Conservation (phyloP, 805 yeast genomes). For the Pichia occidentalis region DNA sequence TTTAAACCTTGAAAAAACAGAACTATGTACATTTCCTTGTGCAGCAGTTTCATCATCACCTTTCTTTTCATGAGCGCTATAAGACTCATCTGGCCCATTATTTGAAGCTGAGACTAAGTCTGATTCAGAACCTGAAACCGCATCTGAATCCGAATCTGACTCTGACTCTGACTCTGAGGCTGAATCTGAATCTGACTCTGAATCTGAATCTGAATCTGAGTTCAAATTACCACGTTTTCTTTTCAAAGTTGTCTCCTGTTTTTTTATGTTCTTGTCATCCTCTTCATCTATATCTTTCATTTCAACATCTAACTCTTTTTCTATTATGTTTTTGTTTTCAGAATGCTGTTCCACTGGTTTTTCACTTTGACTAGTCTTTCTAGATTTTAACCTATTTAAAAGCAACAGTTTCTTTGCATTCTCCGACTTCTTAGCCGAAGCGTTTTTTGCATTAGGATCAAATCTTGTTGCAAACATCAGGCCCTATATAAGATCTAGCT, state of each 20-base stretch:
- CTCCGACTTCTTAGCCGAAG: constrained; percentile 32
- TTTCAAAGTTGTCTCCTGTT: constrained; percentile 13
- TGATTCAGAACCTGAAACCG: too few species aligned
- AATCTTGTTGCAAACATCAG: constrained; percentile 63
- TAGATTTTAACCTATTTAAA: constrained; percentile 33
- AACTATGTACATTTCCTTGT: constrained; percentile 33
- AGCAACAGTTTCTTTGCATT: constrained; percentile 25
- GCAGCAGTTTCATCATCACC: constrained; percentile 10
- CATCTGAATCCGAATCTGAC: constrained; percentile 1
- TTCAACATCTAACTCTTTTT: constrained; percentile 11
- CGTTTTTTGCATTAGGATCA: constrained; percentile 37
- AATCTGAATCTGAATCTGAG: constrained; percentile 5
- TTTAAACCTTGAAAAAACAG: constrained; percentile 49
- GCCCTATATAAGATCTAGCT: not conserved
- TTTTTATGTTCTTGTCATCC: constrained; percentile 39
- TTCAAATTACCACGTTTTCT: constrained; percentile 9
- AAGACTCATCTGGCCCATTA: constrained; percentile 2
- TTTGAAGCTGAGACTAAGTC: too few species aligned
- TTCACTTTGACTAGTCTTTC: constrained; percentile 26
- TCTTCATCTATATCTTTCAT: constrained; percentile 30
- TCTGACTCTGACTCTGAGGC: constrained; percentile 8
- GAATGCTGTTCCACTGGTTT: not conserved
- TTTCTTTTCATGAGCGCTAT: not conserved
- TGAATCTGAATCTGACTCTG: constrained; percentile 5
- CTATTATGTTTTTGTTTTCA: constrained; percentile 19